Conservation (phyloP, 805 yeast species). For the Saccharomycopsis javanensis region DNA sequence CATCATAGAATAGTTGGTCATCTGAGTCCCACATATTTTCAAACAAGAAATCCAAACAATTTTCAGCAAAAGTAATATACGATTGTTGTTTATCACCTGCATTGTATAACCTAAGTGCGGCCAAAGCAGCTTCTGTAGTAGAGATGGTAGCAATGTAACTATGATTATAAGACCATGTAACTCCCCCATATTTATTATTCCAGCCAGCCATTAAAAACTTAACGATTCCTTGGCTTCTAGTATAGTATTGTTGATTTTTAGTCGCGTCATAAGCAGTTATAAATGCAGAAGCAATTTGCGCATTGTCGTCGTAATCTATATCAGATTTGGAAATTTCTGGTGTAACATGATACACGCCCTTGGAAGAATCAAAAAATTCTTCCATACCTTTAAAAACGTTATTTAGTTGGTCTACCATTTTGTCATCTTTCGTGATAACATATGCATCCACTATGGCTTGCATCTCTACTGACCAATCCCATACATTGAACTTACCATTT, state of each 20-base stretch:
- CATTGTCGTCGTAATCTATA: constrained; percentile 65
- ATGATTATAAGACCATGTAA: constrained; percentile 55
- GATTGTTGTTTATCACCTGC: constrained; percentile 38
- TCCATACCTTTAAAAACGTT: constrained; percentile 43
- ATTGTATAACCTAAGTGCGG: constrained; percentile 47
- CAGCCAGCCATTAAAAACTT: constrained; percentile 57
- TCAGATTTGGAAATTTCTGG: constrained; percentile 36
- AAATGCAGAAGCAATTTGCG: constrained; percentile 60
- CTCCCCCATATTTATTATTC: constrained; percentile 43
- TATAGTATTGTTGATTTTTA: constrained; percentile 41
- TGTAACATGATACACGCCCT: constrained; percentile 56
- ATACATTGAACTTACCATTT: constrained; percentile 26
- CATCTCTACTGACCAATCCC: constrained; percentile 58
- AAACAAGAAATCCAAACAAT: constrained; percentile 51
- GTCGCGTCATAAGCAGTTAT: constrained; percentile 64
- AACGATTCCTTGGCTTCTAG: constrained; percentile 46
- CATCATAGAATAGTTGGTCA: constrained; percentile 52
- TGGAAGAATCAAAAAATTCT: constrained; percentile 35
- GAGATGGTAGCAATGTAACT: constrained; percentile 55
- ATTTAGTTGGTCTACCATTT: constrained; percentile 43
- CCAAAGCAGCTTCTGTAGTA: constrained; percentile 55
- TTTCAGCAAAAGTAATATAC: constrained; percentile 40
- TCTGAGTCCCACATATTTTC: constrained; percentile 39
- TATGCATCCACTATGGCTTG: constrained; percentile 64
- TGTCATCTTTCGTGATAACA: constrained; percentile 16